phyloP scores from a whole-genome alignment of 768 basidiomycete species.

The Boletus insuetus region DNA sequence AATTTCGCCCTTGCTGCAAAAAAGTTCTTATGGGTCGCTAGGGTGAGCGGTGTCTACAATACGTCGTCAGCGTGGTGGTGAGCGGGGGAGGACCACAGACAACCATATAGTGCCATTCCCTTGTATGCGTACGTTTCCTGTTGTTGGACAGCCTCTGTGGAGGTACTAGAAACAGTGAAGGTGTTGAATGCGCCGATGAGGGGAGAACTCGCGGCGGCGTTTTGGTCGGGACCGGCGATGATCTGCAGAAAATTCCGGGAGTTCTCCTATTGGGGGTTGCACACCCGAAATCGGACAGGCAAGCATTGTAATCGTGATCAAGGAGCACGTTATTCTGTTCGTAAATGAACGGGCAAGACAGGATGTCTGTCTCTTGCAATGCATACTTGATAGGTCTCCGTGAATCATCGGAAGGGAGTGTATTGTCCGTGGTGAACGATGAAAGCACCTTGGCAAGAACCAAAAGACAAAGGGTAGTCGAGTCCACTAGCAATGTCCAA shows the following conservation, averaged over 20 bases:
- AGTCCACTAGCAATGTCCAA: background rate
- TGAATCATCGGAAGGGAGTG: constrained; percentile 4
- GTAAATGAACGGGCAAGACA: background rate
- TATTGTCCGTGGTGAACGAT: background rate
- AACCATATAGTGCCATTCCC: too few relatives aligned
- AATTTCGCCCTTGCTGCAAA: too few relatives aligned
- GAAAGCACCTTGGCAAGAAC: background rate
- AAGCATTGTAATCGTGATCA: constrained; percentile 2
- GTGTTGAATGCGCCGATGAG: too few relatives aligned
- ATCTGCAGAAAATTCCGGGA: background rate
- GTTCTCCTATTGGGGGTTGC: constrained; percentile 6
- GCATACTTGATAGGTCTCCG: constrained; percentile 5
- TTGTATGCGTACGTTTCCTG: too few relatives aligned
- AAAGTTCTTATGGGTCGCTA: too few relatives aligned
- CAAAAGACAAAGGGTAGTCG: background rate
- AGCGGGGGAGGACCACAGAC: too few relatives aligned
- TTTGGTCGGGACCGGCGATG: too few relatives aligned
- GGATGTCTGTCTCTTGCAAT: background rate
- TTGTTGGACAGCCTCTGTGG: too few relatives aligned
- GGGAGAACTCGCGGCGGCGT: too few relatives aligned
- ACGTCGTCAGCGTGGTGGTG: too few relatives aligned
- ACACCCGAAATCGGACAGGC: constrained; percentile 10
- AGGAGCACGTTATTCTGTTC: constrained; percentile 12
- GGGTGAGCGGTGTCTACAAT: too few relatives aligned
- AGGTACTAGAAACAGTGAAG: too few relatives aligned